A percentile compares a stretch with the other conserved stretches of the same genome.
These are phyloP conservation scores for Carpinus fangiana DNA, from an alignment of 306 rosid species.

Conservation along the genomic window DNA sequence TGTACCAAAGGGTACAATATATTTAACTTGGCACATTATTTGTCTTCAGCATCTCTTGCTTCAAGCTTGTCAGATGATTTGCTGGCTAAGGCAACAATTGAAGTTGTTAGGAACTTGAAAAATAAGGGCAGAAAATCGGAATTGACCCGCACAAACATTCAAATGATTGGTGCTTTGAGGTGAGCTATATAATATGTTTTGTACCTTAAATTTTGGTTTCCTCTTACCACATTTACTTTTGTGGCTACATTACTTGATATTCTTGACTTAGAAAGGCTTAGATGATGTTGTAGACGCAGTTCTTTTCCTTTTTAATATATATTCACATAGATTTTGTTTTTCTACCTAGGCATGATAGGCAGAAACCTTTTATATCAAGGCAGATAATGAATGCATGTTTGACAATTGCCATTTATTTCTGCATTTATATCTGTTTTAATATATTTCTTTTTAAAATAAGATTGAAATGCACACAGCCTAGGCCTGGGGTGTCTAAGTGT, in stretches of 20 bases:
- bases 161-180: constrained; percentile 99
- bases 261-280: background rate
- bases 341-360: background rate
- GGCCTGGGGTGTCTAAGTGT: background rate
- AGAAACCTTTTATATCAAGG: background rate
- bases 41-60: constrained; percentile 80
- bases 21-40: constrained; percentile 20
- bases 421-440: background rate
- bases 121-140: constrained; percentile 67
- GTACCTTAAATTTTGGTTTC: background rate
- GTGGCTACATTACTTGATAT: background rate
- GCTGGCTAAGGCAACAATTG: constrained; percentile 77
- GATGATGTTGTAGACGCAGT: background rate
- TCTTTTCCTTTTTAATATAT: background rate
- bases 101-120: constrained; percentile 76
- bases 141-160: constrained; percentile 87
- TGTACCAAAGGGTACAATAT: constrained; percentile 8
- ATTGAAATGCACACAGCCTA: background rate
- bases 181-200: constrained; percentile 30
- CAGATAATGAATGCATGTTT: background rate
- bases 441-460: background rate
- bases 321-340: background rate
- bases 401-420: background rate
- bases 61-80: constrained; percentile 92
- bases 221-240: background rate